Evolutionary conservation across 371 early-diverging fungal species (phyloP), one percentile per base, ranked within the genome.

Genomic region (Coemansia sp.): DNA sequence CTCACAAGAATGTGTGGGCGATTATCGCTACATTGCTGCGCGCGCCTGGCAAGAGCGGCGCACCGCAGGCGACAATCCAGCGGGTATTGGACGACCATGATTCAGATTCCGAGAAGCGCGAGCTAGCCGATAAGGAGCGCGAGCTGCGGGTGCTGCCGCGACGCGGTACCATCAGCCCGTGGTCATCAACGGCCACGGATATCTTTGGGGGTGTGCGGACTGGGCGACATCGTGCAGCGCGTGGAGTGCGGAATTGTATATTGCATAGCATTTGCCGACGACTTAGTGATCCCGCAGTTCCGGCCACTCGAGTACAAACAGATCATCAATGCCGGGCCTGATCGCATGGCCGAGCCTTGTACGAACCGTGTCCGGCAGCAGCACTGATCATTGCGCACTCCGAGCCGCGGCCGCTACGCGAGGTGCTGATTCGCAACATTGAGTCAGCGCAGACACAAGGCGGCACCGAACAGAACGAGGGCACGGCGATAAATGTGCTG

Each of bases 101-200:
- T 20, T 10, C 45, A 6, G 39, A 11, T 2, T 39, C 16, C 3
- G 30, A 36, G n/a, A 43, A 12, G 41, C 66, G 63, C 26, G 42
- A 45, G 34, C 47, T 42, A 8, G 30, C 10, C 16, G 45, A 43
- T 5, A 58, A 34, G 20, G 68, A 56, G 55, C 59, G 70, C 34
- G 35, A 35, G 54, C 42, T 76, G 42, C 66, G 71, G 76, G 88
- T 94, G 33, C 72, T 91, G 55, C 98, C 98, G 3, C 88, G 97
- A 20, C 83, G 86, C 55, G 97, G 97, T 38, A 95, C 97, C 39
- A 97, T 96, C 62, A 94, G 95, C 7, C 97, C 98, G 20, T 98
- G 98, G 98, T 95, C 96, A 3, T 94, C 95, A 57, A 98, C 97
- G 82, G 98, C 98, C 3, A 95, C 97, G 45, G 94, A 98, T 63